Evolutionary conservation across 169 alveolate species (phyloP).

Genomic region (Theileria orientalis): DNA sequence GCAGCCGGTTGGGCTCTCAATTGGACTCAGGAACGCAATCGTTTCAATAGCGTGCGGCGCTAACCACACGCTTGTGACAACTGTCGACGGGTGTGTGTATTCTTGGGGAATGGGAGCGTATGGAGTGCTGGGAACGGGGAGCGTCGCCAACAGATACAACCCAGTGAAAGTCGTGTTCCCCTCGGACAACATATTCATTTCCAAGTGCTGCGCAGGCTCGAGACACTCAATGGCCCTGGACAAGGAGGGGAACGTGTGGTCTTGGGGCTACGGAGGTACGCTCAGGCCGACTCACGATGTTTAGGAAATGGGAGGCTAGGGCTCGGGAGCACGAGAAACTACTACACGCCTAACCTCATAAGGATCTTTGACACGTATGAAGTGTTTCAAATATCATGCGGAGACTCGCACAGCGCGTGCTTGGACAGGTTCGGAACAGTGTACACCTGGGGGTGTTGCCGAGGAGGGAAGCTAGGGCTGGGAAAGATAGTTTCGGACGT

Average conservation of each 20-base stretch:
- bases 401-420: conserved; percentile 86
- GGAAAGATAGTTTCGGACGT: conserved; percentile 31
- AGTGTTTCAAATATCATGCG: conserved; percentile 76
- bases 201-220: conserved; percentile 67
- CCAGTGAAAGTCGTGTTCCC: conserved; percentile 70
- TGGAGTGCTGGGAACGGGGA: conserved; percentile 84
- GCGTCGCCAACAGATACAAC: conserved; percentile 48
- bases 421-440: conserved; percentile 78
- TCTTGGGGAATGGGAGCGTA: conserved; percentile 79
- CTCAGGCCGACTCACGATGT: neutral
- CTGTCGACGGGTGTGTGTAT: conserved; percentile 70
- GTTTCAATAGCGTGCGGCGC: conserved; percentile 79
- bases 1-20: conserved; percentile 65
- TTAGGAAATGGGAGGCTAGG: conserved; percentile 82
- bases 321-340: conserved; percentile 70
- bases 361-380: conserved; percentile 25
- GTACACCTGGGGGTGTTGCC: conserved; percentile 86
- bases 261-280: conserved; percentile 80
- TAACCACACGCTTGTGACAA: conserved; percentile 74
- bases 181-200: conserved; percentile 40
- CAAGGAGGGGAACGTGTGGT: conserved; percentile 59
- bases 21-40: conserved; percentile 53
- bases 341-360: conserved; percentile 64
- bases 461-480: conserved; percentile 82
- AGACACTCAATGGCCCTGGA: conserved; percentile 74